Conservation (phyloP, 768 basidiomycete genomes). For the Chiua virens region DNA sequence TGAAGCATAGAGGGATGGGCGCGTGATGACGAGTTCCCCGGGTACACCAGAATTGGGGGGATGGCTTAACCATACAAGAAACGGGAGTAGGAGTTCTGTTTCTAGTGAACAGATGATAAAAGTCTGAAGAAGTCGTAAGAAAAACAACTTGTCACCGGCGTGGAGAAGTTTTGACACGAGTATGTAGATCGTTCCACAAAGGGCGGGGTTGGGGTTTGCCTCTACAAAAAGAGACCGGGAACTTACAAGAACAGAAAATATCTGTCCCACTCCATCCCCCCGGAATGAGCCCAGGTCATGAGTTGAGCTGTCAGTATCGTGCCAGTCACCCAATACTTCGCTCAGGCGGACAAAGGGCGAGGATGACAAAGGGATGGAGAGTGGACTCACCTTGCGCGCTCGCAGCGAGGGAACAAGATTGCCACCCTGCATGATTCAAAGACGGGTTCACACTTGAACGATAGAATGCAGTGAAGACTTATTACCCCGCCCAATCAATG, state of each 20-base stretch:
- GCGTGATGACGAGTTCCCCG: constrained; percentile 65
- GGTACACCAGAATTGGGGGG: constrained; percentile 53
- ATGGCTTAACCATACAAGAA: constrained; percentile 64
- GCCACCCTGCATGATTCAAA: constrained; percentile 37
- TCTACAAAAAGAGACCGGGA: not conserved
- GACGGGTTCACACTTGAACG: not conserved
- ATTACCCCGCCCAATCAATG: constrained; percentile 56
- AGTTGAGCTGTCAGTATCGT: constrained; percentile 65
- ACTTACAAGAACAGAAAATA: constrained; percentile 62
- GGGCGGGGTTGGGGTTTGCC: not conserved
- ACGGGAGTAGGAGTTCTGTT: constrained; percentile 62
- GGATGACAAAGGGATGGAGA: constrained; percentile 15
- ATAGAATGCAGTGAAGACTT: not conserved
- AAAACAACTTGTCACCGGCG: constrained; percentile 49
- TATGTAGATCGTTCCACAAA: no score
- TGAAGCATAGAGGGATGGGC: constrained; percentile 62
- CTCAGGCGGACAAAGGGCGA: constrained; percentile 52
- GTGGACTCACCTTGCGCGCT: constrained; percentile 52
- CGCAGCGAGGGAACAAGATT: constrained; percentile 55
- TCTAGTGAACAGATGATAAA: not conserved
- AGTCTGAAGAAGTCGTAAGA: not conserved
- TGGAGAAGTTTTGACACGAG: no score
- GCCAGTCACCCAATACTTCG: constrained; percentile 53
- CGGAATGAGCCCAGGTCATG: constrained; percentile 63
- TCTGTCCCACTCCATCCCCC: constrained; percentile 72